Conservation (phyloP, 768 basidiomycete genomes). For the Kwoniella botswanensis region DNA sequence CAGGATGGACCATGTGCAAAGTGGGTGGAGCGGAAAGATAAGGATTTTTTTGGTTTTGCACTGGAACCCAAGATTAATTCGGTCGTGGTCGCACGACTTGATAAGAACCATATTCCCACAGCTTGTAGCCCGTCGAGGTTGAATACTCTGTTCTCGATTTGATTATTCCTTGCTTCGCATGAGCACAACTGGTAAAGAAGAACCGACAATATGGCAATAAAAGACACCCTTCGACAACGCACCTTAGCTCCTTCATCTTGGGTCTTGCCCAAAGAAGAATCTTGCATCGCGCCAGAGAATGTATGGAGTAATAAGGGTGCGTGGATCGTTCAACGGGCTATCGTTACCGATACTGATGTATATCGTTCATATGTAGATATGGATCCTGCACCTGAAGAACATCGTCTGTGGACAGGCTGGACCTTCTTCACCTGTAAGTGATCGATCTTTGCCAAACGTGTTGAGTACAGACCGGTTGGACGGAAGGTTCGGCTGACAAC, state of each 20-base stretch:
- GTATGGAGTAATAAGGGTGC: constrained; percentile 49
- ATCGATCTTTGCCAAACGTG: neutral
- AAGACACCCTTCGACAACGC: constrained; percentile 17
- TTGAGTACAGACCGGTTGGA: neutral
- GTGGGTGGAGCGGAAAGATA: constrained; percentile 1
- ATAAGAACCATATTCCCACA: neutral
- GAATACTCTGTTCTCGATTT: neutral
- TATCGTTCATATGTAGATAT: constrained; percentile 29
- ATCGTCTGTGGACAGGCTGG: constrained; percentile 41
- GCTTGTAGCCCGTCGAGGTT: neutral
- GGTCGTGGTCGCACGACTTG: neutral
- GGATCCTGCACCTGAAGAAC: constrained; percentile 42
- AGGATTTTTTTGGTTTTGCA: neutral
- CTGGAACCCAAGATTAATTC: no score
- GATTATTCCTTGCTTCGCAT: neutral
- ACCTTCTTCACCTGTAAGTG: constrained; percentile 45
- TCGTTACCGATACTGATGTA: constrained; percentile 10
- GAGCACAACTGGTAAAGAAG: neutral
- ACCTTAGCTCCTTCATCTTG: constrained; percentile 29
- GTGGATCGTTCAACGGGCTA: neutral
- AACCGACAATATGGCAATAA: constrained; percentile 19
- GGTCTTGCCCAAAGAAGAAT: constrained; percentile 49
- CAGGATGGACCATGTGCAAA: neutral
- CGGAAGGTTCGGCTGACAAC: neutral
- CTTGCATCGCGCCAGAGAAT: constrained; percentile 43